Evolutionary conservation across 2,329 filamentous ascomycete species (phyloP).

Genomic region (Trichoderma sp.): DNA sequence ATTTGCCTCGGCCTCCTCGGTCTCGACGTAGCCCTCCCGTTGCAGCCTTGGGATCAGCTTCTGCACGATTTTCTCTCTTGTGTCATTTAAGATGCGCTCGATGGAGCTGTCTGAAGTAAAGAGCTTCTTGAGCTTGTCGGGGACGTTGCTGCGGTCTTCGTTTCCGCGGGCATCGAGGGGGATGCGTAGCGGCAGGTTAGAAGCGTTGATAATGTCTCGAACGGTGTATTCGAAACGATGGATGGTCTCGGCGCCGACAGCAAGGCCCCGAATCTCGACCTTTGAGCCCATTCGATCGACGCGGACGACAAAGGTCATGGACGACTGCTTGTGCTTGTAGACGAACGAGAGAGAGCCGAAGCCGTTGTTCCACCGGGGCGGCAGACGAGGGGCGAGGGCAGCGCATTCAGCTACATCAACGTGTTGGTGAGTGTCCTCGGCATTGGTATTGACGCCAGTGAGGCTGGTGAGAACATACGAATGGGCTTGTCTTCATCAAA

Average conservation of each 20-base stretch:
- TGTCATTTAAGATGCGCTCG: slow-evolving; percentile 51
- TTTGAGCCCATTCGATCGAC: slow-evolving; percentile 80
- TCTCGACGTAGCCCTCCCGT: slow-evolving; percentile 76
- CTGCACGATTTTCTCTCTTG: slow-evolving; percentile 81
- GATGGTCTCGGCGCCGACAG: slow-evolving; percentile 78
- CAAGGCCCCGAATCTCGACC: slow-evolving; percentile 79
- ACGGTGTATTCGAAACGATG: slow-evolving; percentile 70
- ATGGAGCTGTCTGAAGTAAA: slow-evolving; percentile 76
- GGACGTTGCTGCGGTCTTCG: slow-evolving; percentile 55
- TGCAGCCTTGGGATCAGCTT: slow-evolving; percentile 76
- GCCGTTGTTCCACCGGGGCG: slow-evolving; percentile 76
- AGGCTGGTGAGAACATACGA: slow-evolving; percentile 48
- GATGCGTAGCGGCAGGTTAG: slow-evolving; percentile 59
- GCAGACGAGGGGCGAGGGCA: slow-evolving; percentile 63
- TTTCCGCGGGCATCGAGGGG: slow-evolving; percentile 44
- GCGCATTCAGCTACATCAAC: slow-evolving; percentile 48
- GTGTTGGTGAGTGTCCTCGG: not conserved
- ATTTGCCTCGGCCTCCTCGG: slow-evolving; percentile 36
- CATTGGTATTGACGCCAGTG: not conserved
- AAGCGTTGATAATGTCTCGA: slow-evolving; percentile 71
- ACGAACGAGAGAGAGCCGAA: slow-evolving; percentile 75
- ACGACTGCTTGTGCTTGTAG: slow-evolving; percentile 82
- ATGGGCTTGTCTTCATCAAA: slow-evolving; percentile 80
- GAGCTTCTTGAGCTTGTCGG: slow-evolving; percentile 55
- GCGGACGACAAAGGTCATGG: slow-evolving; percentile 81